Percentiles rank a stretch among this genome's conserved stretches.
Conservation (phyloP, 805 yeast genomes). For the Pichia cephalocereana region DNA sequence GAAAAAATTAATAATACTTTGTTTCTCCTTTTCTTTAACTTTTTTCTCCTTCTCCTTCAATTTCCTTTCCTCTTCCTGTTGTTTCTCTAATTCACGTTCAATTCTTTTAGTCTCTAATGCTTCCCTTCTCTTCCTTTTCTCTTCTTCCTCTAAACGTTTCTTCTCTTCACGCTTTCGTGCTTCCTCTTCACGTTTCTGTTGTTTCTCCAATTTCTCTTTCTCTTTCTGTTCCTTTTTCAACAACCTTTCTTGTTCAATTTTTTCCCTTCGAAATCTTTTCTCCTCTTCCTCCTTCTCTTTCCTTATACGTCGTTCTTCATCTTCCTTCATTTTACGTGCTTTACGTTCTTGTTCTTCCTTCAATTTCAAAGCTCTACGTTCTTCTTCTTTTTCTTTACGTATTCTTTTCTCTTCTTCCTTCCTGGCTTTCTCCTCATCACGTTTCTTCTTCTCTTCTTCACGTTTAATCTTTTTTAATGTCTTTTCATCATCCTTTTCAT, state of each 20-base stretch:
- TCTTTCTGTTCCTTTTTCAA: conserved; percentile 10
- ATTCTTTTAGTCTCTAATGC: conserved; percentile 10
- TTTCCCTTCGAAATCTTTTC: neutral
- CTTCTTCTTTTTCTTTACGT: neutral
- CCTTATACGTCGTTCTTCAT: neutral
- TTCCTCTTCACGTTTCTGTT: conserved; percentile 3
- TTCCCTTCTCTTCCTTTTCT: conserved; percentile 9
- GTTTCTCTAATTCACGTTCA: conserved; percentile 22
- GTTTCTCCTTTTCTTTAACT: conserved; percentile 14
- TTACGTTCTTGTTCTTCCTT: neutral
- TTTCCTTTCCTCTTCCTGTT: conserved; percentile 15
- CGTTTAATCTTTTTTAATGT: neutral
- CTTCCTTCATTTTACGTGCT: neutral
- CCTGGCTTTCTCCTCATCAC: neutral
- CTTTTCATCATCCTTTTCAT: neutral
- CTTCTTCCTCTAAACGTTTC: conserved; percentile 9
- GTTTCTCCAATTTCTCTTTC: conserved; percentile 18
- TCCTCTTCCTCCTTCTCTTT: conserved; percentile 3
- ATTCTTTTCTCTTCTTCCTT: neutral
- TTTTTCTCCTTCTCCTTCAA: conserved; percentile 15
- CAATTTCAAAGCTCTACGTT: too few species aligned
- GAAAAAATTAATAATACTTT: conserved; percentile 27
- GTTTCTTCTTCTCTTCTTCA: neutral
- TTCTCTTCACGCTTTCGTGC: neutral
- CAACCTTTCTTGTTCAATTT: conserved; percentile 4